Evolutionary conservation across 176 grass and related monocot species (phyloP).

Genomic region (Avena eriantha): DNA sequence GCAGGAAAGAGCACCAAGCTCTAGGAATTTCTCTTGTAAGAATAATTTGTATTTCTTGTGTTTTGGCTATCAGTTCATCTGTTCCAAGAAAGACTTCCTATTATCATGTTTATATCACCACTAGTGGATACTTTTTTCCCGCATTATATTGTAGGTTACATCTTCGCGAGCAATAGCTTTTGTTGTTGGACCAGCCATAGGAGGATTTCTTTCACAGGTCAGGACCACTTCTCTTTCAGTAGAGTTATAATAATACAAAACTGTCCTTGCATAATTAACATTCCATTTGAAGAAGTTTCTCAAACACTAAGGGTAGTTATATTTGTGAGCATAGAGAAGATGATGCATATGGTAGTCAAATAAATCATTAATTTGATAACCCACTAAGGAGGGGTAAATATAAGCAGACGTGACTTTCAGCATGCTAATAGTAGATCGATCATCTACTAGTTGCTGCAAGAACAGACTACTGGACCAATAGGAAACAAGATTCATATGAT

Average conservation of each 20-base stretch:
- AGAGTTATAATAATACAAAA: background rate
- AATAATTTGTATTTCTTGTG: background rate
- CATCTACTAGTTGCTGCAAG: background rate
- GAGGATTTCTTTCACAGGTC: conserved; percentile 75
- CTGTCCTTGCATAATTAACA: background rate
- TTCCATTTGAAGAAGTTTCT: background rate
- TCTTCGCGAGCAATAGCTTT: conserved; percentile 57
- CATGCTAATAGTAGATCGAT: background rate
- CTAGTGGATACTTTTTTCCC: background rate
- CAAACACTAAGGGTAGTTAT: background rate
- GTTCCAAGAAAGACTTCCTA: background rate
- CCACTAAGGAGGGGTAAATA: background rate
- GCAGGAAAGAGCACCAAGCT: too few relatives aligned
- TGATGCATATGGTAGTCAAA: background rate
- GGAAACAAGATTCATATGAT: background rate
- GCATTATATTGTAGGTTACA: conserved; percentile 51
- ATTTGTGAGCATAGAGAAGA: background rate
- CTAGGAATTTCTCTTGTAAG: conserved; percentile 46
- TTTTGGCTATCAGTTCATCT: background rate
- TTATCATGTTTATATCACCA: background rate
- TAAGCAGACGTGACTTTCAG: background rate
- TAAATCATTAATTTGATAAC: background rate
- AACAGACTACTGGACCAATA: background rate
- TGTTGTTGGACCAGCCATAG: conserved; percentile 13
- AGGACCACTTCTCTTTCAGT: background rate